These are phyloP conservation scores for Acorus calamus DNA, from an alignment of 106 monocot genomes.

Conservation along the genomic window DNA sequence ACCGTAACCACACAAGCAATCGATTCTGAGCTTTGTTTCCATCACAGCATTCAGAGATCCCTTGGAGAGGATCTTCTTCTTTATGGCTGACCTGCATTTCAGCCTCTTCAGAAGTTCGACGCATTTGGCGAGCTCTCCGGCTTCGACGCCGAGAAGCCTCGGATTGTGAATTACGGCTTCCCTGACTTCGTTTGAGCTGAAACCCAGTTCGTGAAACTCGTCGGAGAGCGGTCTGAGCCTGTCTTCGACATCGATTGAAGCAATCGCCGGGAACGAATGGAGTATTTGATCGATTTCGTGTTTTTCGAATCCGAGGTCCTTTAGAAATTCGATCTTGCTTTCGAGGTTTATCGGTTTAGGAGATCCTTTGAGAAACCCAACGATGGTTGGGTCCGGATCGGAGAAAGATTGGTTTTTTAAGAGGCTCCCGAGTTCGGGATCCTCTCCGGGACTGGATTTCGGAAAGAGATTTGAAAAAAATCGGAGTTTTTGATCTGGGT, in stretches of 20 bases:
- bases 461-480: constrained; percentile 9
- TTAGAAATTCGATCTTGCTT: constrained; percentile 28
- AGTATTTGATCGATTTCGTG: constrained; percentile 36
- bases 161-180: constrained; percentile 27
- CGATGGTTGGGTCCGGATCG: constrained; percentile 6
- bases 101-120: constrained; percentile 37
- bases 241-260: constrained; percentile 14
- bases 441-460: neutral
- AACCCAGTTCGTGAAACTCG: constrained; percentile 40
- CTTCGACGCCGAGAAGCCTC: constrained; percentile 37
- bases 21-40: constrained; percentile 48
- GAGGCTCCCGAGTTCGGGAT: neutral
- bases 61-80: constrained; percentile 33
- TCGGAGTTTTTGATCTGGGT: constrained; percentile 8
- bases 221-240: constrained; percentile 48
- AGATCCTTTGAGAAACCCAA: constrained; percentile 19
- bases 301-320: constrained; percentile 12
- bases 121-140: constrained; percentile 54
- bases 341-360: constrained; percentile 15
- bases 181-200: constrained; percentile 25
- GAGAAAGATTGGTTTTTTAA: constrained; percentile 15
- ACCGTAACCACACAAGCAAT: constrained; percentile 54
- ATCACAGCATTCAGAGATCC: constrained; percentile 42
- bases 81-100: constrained; percentile 58
- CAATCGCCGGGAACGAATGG: constrained; percentile 27